Evolutionary conservation across 331 rosid species (phyloP).

Genomic region (Erythrophleum ivorense): DNA sequence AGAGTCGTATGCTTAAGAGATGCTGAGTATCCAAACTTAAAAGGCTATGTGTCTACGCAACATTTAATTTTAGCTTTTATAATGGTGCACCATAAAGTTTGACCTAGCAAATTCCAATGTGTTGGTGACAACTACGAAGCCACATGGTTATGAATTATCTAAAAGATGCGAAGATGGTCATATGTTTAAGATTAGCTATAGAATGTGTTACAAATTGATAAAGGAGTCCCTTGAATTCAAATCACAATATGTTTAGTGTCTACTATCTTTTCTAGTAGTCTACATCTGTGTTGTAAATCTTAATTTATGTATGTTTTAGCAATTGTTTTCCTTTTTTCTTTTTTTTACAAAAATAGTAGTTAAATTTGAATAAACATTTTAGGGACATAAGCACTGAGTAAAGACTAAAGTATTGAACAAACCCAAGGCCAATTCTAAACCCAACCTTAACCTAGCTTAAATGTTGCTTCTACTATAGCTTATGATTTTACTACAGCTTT

Average conservation of each 20-base stretch:
- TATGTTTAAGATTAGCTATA: background rate
- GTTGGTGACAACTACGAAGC: background rate
- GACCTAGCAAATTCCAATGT: background rate
- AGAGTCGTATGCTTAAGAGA: background rate
- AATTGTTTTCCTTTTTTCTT: too few relatives aligned
- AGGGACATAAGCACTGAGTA: too few relatives aligned
- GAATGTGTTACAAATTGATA: slow-evolving; percentile 1
- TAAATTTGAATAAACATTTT: too few relatives aligned
- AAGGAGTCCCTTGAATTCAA: background rate
- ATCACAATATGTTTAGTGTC: background rate
- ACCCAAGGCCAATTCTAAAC: too few relatives aligned
- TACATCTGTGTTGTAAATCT: too few relatives aligned
- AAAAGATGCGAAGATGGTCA: background rate
- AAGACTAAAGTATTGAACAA: too few relatives aligned
- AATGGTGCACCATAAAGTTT: background rate
- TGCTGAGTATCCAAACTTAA: background rate
- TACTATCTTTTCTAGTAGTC: too few relatives aligned
- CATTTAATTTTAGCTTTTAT: background rate
- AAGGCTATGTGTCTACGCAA: background rate
- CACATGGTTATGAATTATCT: background rate
- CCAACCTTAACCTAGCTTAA: too few relatives aligned
- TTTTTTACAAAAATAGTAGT: too few relatives aligned
- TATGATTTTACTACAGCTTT: too few relatives aligned
- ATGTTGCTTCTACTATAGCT: too few relatives aligned
- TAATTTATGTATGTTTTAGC: too few relatives aligned